Evolutionary conservation across 345 rosid genomes (phyloP).

Genomic region (Boechera divaricarpa): DNA sequence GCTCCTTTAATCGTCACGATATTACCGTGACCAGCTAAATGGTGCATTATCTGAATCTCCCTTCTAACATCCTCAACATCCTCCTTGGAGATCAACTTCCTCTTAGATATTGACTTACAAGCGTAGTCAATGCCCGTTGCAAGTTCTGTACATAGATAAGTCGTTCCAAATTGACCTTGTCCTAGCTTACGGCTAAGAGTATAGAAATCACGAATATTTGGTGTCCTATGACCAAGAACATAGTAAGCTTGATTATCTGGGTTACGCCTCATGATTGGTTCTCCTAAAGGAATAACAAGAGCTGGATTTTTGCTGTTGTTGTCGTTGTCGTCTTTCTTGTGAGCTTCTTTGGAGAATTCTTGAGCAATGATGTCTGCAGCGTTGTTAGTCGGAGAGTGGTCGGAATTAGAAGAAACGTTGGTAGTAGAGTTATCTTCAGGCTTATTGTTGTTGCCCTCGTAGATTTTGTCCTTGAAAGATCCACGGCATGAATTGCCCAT

Average conservation of each 20-base stretch:
- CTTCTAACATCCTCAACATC: constrained; percentile 96
- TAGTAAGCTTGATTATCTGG: constrained; percentile 72
- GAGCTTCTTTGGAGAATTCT: constrained; percentile 48
- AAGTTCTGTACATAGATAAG: constrained; percentile 78
- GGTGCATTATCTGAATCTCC: constrained; percentile 99
- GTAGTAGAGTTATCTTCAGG: constrained; percentile 59
- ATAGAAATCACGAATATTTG: constrained; percentile 81
- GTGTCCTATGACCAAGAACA: constrained; percentile 90
- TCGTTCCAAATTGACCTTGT: constrained; percentile 97
- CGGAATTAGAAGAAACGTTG: constrained; percentile 46
- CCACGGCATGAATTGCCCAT: constrained; percentile 99
- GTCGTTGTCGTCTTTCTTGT: constrained; percentile 36
- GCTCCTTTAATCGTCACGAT: constrained; percentile 97
- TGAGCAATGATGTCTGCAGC: constrained; percentile 18
- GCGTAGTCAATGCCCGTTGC: constrained; percentile 72
- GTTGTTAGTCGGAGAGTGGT: constrained; percentile 51
- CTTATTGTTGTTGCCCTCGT: constrained; percentile 65
- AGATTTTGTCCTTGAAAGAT: constrained; percentile 72
- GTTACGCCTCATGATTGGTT: constrained; percentile 61
- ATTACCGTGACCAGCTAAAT: constrained; percentile 90
- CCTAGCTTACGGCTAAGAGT: constrained; percentile 85
- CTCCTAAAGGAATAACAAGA: constrained; percentile 53
- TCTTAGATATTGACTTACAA: constrained; percentile 94
- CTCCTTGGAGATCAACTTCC: constrained; percentile 93
- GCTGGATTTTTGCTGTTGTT: constrained; percentile 29